Percentiles rank a stretch among this genome's conserved stretches.
These are phyloP conservation scores for Glycine soja DNA, from an alignment of 306 rosid genomes.

Conservation along the genomic window DNA sequence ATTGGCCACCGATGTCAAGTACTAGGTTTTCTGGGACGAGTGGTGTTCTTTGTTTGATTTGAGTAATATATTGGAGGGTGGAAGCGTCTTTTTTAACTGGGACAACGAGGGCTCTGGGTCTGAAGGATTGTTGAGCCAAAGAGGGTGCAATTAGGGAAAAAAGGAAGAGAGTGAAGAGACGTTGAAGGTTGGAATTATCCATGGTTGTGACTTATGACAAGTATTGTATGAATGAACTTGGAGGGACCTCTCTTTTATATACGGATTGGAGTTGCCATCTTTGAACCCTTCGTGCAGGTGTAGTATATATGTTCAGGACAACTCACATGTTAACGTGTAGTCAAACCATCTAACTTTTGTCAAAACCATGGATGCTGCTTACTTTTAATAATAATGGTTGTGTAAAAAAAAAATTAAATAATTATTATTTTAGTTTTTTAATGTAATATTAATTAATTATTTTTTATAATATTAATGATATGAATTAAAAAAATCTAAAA, in stretches of 20 bases:
- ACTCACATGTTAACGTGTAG: not conserved
- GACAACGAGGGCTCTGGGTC: constrained; percentile 61
- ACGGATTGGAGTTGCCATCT: not conserved
- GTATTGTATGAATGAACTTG: not conserved
- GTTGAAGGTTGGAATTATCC: constrained; percentile 19
- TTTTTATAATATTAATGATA: too few relatives aligned
- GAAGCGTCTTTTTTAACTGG: constrained; percentile 52
- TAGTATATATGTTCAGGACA: not conserved
- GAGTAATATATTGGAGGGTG: constrained; percentile 60
- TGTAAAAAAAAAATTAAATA: too few relatives aligned
- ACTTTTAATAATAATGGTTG: too few relatives aligned
- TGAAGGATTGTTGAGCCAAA: constrained; percentile 54
- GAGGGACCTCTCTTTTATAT: constrained; percentile 21
- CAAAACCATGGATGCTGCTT: not conserved
- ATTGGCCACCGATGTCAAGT: constrained; percentile 68
- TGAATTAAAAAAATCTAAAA: too few relatives aligned
- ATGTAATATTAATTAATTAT: too few relatives aligned
- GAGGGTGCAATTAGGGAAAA: constrained; percentile 24
- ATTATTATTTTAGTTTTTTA: too few relatives aligned
- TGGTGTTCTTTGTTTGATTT: constrained; percentile 61
- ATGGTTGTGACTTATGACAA: not conserved
- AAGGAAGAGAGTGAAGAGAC: constrained; percentile 35
- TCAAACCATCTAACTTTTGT: constrained; percentile 1
- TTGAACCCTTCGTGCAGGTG: not conserved
- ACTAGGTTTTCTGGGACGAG: constrained; percentile 54